phyloP scores from a whole-genome alignment of 768 basidiomycete species.

The Paxillus ammoniavirescens region DNA sequence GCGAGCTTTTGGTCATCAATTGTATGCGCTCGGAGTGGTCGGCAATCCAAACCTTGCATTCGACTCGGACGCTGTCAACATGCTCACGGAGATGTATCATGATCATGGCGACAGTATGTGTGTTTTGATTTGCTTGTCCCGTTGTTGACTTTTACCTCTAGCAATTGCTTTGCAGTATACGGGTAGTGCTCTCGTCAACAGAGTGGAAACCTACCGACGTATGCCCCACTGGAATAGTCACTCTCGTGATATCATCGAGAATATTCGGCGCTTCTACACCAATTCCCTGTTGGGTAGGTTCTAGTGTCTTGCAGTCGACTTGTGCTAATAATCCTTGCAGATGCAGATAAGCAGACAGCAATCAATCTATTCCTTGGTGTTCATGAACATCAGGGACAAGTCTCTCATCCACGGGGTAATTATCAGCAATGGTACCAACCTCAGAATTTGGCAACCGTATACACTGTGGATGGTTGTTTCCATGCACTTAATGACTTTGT shows the following conservation, averaged over 20 bases:
- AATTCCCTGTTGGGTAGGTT: slow-evolving; percentile 81
- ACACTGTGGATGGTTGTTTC: slow-evolving; percentile 63
- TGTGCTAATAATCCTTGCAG: slow-evolving; percentile 36
- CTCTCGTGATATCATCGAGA: slow-evolving; percentile 94
- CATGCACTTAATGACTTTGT: slow-evolving; percentile 60
- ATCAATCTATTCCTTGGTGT: slow-evolving; percentile 97
- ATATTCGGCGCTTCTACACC: slow-evolving; percentile 90
- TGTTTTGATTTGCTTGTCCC: background rate
- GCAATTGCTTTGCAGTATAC: slow-evolving; percentile 96
- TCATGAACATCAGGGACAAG: slow-evolving; percentile 52
- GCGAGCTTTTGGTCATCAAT: slow-evolving; percentile 89
- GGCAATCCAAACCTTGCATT: slow-evolving; percentile 83
- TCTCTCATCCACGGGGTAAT: slow-evolving; percentile 54
- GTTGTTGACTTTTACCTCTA: slow-evolving; percentile 28
- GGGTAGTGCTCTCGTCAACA: slow-evolving; percentile 92
- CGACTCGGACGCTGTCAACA: slow-evolving; percentile 93
- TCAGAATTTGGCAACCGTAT: slow-evolving; percentile 67
- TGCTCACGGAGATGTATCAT: slow-evolving; percentile 98
- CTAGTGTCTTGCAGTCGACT: background rate
- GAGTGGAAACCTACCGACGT: slow-evolving; percentile 92
- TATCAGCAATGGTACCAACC: slow-evolving; percentile 86
- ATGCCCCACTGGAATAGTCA: slow-evolving; percentile 98
- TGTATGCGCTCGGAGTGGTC: slow-evolving; percentile 91
- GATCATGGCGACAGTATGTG: slow-evolving; percentile 91
- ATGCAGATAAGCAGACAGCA: slow-evolving; percentile 95